Evolutionary conservation across 2,329 filamentous ascomycete species (phyloP).

Genomic region (Clarireedia paspali): DNA sequence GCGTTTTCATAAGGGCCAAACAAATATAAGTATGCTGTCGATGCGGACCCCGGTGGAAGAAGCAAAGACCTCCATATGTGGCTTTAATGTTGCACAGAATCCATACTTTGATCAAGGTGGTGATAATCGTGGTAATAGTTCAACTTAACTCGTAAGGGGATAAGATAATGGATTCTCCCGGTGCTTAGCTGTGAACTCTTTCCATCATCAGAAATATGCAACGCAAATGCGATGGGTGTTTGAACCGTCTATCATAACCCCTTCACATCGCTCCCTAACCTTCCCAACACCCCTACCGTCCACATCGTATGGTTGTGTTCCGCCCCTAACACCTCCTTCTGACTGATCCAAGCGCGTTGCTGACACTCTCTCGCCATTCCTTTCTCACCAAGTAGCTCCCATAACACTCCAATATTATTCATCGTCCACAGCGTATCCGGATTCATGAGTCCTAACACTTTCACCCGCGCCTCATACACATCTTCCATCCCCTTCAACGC

Average conservation of each 20-base stretch:
- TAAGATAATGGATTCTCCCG: no score
- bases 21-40: no score
- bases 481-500: slow-evolving; percentile 3
- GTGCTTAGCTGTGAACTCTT: no score
- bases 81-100: no score
- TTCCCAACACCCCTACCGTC: neutral
- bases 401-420: slow-evolving; percentile 2
- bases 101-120: no score
- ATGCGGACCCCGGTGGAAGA: no score
- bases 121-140: no score
- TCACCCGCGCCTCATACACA: neutral
- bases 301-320: neutral
- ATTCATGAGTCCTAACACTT: neutral
- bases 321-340: neutral
- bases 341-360: neutral
- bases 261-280: neutral
- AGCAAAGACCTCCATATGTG: no score
- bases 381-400: neutral
- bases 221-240: no score
- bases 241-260: neutral
- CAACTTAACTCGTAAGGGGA: no score
- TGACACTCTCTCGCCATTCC: neutral
- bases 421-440: slow-evolving; percentile 6
- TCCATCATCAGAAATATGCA: no score
- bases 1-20: no score